phyloP scores from a whole-genome alignment of 805 yeast genomes.

The Myxozyma kluyveri region DNA sequence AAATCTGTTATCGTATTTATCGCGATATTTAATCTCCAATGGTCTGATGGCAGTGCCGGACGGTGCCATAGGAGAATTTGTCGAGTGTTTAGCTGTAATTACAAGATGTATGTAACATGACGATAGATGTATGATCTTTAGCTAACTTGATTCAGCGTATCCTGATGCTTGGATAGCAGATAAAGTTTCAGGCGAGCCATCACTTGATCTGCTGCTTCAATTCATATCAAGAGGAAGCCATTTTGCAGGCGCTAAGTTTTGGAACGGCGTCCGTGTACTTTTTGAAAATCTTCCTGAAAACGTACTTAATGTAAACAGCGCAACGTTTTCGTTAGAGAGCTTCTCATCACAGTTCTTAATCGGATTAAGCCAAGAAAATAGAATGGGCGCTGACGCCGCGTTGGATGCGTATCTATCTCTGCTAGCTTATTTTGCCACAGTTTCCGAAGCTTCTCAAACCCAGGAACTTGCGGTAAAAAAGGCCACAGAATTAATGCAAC shows the following conservation, averaged over 20 bases:
- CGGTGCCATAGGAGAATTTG: slow-evolving; percentile 19
- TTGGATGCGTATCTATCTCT: slow-evolving; percentile 23
- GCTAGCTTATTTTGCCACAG: slow-evolving; percentile 14
- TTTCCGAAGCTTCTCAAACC: slow-evolving; percentile 10
- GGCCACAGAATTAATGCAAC: slow-evolving; percentile 4
- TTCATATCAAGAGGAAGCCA: slow-evolving; percentile 26
- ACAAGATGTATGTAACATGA: slow-evolving; percentile 16
- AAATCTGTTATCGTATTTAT: slow-evolving; percentile 7
- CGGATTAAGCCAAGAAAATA: slow-evolving; percentile 17
- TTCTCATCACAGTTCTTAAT: slow-evolving; percentile 5
- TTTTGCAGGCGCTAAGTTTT: slow-evolving; percentile 15
- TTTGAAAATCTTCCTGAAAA: slow-evolving; percentile 15
- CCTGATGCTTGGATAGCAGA: slow-evolving; percentile 17
- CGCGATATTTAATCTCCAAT: slow-evolving; percentile 15
- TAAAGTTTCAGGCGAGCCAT: slow-evolving; percentile 13
- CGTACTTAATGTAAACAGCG: slow-evolving; percentile 10
- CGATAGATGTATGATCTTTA: not conserved
- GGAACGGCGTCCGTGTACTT: slow-evolving; percentile 17
- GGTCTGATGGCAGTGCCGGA: slow-evolving; percentile 16
- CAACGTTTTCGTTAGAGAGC: not conserved
- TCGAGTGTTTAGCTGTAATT: slow-evolving; percentile 17
- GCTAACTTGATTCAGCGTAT: slow-evolving; percentile 8
- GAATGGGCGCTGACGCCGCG: slow-evolving; percentile 13
- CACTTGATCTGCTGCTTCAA: slow-evolving; percentile 9
- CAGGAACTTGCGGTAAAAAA: slow-evolving; percentile 1